A percentile compares a stretch with the other conserved stretches of the same genome.
These are phyloP conservation scores for Cercospora sojina DNA, from an alignment of 2,329 filamentous ascomycete genomes.

Conservation along the genomic window DNA sequence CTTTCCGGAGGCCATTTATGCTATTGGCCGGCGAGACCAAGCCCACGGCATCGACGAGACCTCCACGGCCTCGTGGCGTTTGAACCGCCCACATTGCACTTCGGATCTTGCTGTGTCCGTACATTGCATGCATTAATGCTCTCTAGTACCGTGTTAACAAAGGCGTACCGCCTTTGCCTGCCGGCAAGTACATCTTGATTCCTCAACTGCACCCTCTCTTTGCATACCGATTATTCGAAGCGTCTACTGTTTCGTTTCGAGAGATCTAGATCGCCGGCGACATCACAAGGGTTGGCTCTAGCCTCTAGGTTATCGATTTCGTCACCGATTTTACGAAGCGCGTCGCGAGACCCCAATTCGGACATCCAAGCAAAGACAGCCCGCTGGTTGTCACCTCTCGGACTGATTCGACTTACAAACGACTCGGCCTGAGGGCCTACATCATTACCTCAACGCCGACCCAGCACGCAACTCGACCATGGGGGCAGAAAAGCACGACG, in stretches of 20 bases:
- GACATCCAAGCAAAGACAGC: not conserved
- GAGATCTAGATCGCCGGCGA: not conserved
- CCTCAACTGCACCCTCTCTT: not conserved
- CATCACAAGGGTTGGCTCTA: not conserved
- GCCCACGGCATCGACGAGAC: not conserved
- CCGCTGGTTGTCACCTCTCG: not conserved
- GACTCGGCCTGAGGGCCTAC: slow-evolving; percentile 11
- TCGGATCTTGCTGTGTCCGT: slow-evolving; percentile 3
- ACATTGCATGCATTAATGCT: not conserved
- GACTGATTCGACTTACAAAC: not conserved
- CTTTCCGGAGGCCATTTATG: not conserved
- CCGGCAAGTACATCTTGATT: not conserved
- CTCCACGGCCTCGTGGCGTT: not conserved
- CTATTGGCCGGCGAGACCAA: not conserved
- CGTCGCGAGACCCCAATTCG: not conserved
- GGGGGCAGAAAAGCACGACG: not conserved
- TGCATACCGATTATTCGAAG: not conserved
- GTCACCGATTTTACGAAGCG: not conserved
- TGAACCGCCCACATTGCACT: not conserved
- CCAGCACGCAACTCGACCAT: not conserved
- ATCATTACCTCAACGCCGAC: slow-evolving; percentile 8
- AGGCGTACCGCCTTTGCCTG: not conserved
- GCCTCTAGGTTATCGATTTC: not conserved
- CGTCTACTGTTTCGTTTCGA: not conserved
- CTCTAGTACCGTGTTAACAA: not conserved